Base-by-base conservation (phyloP, 176 grass and related monocot genomes). In the Cymbopogon citratus region DNA sequence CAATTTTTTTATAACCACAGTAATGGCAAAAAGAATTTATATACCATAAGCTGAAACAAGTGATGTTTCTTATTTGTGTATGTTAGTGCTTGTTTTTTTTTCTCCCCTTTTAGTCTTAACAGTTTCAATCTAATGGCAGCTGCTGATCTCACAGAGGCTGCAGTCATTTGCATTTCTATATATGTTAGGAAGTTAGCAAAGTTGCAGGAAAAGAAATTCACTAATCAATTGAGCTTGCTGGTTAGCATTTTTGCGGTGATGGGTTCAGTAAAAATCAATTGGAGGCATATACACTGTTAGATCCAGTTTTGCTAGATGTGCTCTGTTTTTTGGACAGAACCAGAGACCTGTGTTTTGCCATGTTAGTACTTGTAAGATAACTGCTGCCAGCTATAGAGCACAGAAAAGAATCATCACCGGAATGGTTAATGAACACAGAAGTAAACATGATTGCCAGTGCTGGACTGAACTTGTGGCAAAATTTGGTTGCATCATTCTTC, bases 61-160 rank as follows among this genome's bases (percentile, higher is more conserved):
- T 7, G 3, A 14, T 27, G 12, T 41, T 82, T 67, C 44, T 27
- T 85, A 49, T 31, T 71, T 65, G 1, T 57, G 52, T 76, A 26
- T 43, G 19, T 39, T 35, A 71, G 40, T 1, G 1, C 28, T 67
- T 74, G 15, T 19, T 75, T 80, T 31, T 40, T 7, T 12, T n/a
- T n/a, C n/a, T n/a, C 12, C 12, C 15, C 2, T 15, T 27, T 71
- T 43, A 71, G 28, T 18, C 40, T 79, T 88, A 18, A 33, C 56
- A 40, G 15, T 83, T 83, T 79, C 74, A 73, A 40, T 90, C 79
- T 74, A 51, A 85, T 75, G 64, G 36, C 66, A 60, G 23, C 82
- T 79, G 66, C 68, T 79, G 74, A 79, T 83, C n/a, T 78, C 60
- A 46, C 46, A 83, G 84, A 90, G 48, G 18, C 60, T 78, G 68